Evolutionary conservation across 495 filamentous ascomycete genomes (phyloP).

Genomic region (Hypoxylon fragiforme): DNA sequence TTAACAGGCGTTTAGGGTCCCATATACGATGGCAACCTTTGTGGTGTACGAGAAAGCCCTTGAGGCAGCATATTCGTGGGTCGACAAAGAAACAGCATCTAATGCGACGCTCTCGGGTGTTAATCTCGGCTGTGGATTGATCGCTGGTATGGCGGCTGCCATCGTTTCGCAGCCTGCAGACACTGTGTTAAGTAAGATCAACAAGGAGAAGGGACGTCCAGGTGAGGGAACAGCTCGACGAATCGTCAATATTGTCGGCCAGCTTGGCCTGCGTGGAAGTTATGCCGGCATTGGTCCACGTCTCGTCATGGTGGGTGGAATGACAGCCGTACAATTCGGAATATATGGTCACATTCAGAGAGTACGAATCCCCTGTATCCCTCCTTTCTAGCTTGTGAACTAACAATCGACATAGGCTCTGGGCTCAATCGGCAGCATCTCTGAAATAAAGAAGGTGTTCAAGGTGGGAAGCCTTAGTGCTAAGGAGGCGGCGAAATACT

Average conservation of each 20-base stretch:
- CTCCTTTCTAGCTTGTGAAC: not conserved
- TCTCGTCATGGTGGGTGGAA: slow-evolving; percentile 70
- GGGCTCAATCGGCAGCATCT: slow-evolving; percentile 28
- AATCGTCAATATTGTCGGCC: slow-evolving; percentile 77
- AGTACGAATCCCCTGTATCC: slow-evolving; percentile 24
- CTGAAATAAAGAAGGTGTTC: slow-evolving; percentile 16
- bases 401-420: slow-evolving; percentile 29
- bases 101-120: slow-evolving; percentile 67
- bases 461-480: slow-evolving; percentile 7
- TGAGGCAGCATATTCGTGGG: slow-evolving; percentile 63
- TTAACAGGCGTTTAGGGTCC: slow-evolving; percentile 50
- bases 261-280: slow-evolving; percentile 74
- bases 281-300: slow-evolving; percentile 79
- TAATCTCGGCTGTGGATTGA: slow-evolving; percentile 80
- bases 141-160: slow-evolving; percentile 85
- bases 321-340: slow-evolving; percentile 82
- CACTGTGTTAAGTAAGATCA: slow-evolving; percentile 90
- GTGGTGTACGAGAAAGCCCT: slow-evolving; percentile 85
- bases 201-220: slow-evolving; percentile 79
- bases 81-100: slow-evolving; percentile 64
- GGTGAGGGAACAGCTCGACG: slow-evolving; percentile 76
- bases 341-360: slow-evolving; percentile 78
- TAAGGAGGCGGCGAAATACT: slow-evolving; percentile 15
- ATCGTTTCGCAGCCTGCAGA: slow-evolving; percentile 85
- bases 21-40: slow-evolving; percentile 91